These are phyloP conservation scores for Physcia stellaris DNA, from an alignment of 495 filamentous ascomycete species.

Conservation along the genomic window DNA sequence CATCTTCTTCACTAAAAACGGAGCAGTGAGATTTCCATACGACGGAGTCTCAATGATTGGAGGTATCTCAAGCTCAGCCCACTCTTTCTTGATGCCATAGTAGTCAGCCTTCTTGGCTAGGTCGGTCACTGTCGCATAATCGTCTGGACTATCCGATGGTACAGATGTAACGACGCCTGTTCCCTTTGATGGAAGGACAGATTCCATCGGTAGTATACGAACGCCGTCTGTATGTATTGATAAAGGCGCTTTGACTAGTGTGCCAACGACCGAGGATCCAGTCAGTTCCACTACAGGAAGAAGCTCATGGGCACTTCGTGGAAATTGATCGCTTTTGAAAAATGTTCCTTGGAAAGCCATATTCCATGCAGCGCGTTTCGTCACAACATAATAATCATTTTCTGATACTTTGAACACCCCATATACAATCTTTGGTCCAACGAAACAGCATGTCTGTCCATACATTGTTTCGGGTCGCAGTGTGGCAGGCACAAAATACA, in stretches of 20 bases:
- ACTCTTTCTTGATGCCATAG: slow-evolving; percentile 94
- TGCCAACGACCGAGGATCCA: slow-evolving; percentile 74
- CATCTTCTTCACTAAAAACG: slow-evolving; percentile 72
- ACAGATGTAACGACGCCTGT: slow-evolving; percentile 94
- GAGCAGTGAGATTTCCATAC: slow-evolving; percentile 74
- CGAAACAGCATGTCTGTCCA: slow-evolving; percentile 91
- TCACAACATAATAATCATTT: slow-evolving; percentile 74
- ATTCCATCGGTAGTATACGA: slow-evolving; percentile 86
- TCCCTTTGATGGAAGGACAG: slow-evolving; percentile 80
- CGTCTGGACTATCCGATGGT: slow-evolving; percentile 89
- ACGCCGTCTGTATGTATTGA: slow-evolving; percentile 77
- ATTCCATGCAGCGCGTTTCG: slow-evolving; percentile 79
- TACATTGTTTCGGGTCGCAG: slow-evolving; percentile 97
- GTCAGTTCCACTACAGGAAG: slow-evolving; percentile 45
- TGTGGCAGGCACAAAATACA: slow-evolving; percentile 85
- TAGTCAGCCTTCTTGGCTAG: slow-evolving; percentile 94
- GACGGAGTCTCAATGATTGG: slow-evolving; percentile 85
- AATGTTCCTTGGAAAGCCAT: slow-evolving; percentile 93
- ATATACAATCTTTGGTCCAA: slow-evolving; percentile 82
- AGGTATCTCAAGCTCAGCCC: slow-evolving; percentile 76
- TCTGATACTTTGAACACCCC: slow-evolving; percentile 75
- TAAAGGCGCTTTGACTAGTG: slow-evolving; percentile 74
- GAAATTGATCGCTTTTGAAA: slow-evolving; percentile 56
- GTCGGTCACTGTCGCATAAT: slow-evolving; percentile 80
- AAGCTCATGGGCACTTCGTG: slow-evolving; percentile 42